Conservation (phyloP, 305 asterid genomes). For the Fraxinus albicans region DNA sequence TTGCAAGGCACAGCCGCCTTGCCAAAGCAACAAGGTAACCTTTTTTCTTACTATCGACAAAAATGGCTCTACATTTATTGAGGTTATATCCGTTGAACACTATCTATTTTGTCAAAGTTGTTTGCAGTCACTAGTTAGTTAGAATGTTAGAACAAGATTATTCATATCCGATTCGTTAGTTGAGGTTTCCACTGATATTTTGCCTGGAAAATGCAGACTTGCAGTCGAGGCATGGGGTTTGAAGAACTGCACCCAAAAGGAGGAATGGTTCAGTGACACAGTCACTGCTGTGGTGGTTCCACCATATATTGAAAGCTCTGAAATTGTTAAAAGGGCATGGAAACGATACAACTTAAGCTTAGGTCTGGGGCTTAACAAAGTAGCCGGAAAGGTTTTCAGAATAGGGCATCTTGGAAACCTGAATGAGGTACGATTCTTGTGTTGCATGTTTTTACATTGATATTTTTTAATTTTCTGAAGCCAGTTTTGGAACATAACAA, state of each 20-base stretch:
- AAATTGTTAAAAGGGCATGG: conserved; percentile 79
- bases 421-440: conserved; percentile 36
- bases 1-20: conserved; percentile 80
- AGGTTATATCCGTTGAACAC: not conserved
- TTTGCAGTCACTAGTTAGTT: not conserved
- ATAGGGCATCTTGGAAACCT: conserved; percentile 94
- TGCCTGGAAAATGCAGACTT: conserved; percentile 45
- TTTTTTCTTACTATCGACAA: not conserved
- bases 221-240: conserved; percentile 99
- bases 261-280: conserved; percentile 92
- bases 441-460: not conserved
- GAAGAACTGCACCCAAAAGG: conserved; percentile 98
- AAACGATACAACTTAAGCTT: conserved; percentile 92
- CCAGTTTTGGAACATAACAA: not conserved
- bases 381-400: conserved; percentile 94
- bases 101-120: not conserved
- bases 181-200: not conserved
- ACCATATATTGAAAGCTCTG: conserved; percentile 70
- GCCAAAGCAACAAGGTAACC: conserved; percentile 87
- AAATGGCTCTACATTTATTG: not conserved
- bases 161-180: not conserved
- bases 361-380: conserved; percentile 94
- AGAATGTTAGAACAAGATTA: not conserved
- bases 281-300: conserved; percentile 93
- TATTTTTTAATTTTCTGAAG: not conserved